These are phyloP conservation scores for Boletellus ananas DNA, from an alignment of 768 basidiomycete species.

Conservation along the genomic window DNA sequence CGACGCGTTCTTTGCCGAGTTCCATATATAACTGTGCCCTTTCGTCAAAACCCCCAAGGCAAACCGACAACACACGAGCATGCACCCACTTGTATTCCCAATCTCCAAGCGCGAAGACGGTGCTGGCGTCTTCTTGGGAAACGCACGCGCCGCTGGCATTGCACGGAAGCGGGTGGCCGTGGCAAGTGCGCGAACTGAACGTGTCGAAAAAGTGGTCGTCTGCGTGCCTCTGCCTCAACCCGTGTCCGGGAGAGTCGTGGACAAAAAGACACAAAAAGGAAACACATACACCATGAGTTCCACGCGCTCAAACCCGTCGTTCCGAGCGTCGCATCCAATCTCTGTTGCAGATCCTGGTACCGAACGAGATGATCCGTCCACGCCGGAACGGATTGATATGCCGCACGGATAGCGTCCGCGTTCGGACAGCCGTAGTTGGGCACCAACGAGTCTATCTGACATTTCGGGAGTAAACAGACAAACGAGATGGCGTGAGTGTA, in stretches of 20 bases:
- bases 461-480: conserved; percentile 7
- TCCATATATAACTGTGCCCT: conserved; percentile 45
- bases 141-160: conserved; percentile 41
- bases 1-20: conserved; percentile 41
- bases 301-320: conserved; percentile 39
- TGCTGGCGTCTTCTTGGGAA: conserved; percentile 42
- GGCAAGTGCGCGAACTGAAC: conserved; percentile 46
- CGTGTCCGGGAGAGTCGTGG: not conserved
- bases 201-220: conserved; percentile 49
- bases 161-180: conserved; percentile 40
- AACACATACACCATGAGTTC: conserved; percentile 44
- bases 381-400: conserved; percentile 41
- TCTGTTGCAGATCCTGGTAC: conserved; percentile 35
- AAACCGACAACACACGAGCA: not conserved
- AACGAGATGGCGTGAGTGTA: too few relatives aligned
- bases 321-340: conserved; percentile 38
- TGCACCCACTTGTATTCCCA: conserved; percentile 53
- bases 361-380: conserved; percentile 44
- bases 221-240: not conserved
- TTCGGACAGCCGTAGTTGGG: conserved; percentile 43
- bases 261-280: not conserved
- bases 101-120: conserved; percentile 53
- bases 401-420: conserved; percentile 37
- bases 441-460: conserved; percentile 46
- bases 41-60: not conserved